Evolutionary conservation across 2,329 filamentous ascomycete species (phyloP).

Genomic region (Colletotrichum cuscutae): DNA sequence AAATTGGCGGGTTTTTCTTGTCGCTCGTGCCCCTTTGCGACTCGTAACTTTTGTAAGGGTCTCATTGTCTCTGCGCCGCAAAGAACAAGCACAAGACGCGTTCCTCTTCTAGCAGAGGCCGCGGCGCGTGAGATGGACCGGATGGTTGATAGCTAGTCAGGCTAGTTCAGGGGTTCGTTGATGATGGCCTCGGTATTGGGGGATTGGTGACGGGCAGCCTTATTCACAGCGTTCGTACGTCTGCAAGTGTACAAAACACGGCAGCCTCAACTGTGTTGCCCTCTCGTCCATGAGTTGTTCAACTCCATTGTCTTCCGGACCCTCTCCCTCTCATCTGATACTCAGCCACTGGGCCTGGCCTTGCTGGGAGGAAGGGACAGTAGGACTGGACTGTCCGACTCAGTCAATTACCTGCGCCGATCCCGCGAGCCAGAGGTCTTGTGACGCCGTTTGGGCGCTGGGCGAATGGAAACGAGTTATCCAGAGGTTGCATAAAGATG

Average conservation of each 20-base stretch:
- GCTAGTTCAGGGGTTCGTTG: constrained; percentile 25
- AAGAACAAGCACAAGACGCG: neutral
- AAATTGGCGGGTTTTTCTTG: constrained; percentile 12
- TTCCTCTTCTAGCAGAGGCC: neutral
- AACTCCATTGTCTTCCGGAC: too few relatives aligned
- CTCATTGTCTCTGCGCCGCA: neutral
- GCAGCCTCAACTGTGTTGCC: too few relatives aligned
- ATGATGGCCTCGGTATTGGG: constrained; percentile 3
- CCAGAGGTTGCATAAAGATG: constrained; percentile 16
- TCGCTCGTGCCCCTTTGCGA: constrained; percentile 27
- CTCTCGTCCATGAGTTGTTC: too few relatives aligned
- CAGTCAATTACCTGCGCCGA: constrained; percentile 28
- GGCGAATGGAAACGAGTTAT: constrained; percentile 20
- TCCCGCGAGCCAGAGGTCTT: neutral
- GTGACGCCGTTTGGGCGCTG: neutral
- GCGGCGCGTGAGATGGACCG: neutral
- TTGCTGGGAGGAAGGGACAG: neutral
- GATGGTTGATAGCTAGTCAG: constrained; percentile 3
- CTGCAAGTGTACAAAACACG: too few relatives aligned
- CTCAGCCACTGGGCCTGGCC: too few relatives aligned
- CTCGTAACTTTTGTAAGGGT: constrained; percentile 11
- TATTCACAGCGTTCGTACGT: neutral
- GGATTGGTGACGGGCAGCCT: neutral
- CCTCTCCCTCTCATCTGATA: neutral
- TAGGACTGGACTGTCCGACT: too few relatives aligned